A percentile compares a stretch with the other conserved stretches of the same genome.
These are phyloP conservation scores for Bjerkandera adusta DNA, from an alignment of 1,284 basidiomycete genomes.

Conservation along the genomic window DNA sequence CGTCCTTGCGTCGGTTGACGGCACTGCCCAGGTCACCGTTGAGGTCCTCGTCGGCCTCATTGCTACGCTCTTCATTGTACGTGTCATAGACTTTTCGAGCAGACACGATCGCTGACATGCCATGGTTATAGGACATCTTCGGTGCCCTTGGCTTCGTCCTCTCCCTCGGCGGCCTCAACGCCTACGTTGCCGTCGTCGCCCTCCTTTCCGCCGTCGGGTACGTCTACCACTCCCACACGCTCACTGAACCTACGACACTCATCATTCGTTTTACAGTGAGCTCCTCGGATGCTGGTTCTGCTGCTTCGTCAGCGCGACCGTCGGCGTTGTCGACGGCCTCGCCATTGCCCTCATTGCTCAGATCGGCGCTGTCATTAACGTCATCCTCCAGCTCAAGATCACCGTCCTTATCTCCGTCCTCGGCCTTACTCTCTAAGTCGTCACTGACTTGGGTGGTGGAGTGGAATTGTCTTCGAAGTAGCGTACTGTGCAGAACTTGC, in stretches of 20 bases:
- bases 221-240: conserved; percentile 7
- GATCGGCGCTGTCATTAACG: conserved; percentile 16
- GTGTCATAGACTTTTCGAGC: neutral
- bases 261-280: conserved; percentile 14
- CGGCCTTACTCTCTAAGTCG: conserved; percentile 20
- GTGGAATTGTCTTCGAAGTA: no score
- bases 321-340: conserved; percentile 30
- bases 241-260: neutral
- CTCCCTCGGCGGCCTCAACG: conserved; percentile 27
- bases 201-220: conserved; percentile 32
- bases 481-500: no score
- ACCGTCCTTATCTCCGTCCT: conserved; percentile 22
- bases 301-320: conserved; percentile 30
- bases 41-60: conserved; percentile 30
- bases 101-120: conserved; percentile 12
- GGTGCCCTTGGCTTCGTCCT: conserved; percentile 35
- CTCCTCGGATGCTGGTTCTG: conserved; percentile 29
- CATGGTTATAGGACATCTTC: conserved; percentile 28
- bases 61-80: conserved; percentile 23
- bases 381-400: conserved; percentile 25
- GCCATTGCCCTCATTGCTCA: conserved; percentile 20
- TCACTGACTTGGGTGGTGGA: no score
- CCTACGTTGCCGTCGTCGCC: conserved; percentile 22
- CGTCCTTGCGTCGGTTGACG: conserved; percentile 34
- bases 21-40: conserved; percentile 27